These are phyloP conservation scores for Fusarium pseudocircinatum DNA, from an alignment of 2,329 filamentous ascomycete species.

Conservation along the genomic window DNA sequence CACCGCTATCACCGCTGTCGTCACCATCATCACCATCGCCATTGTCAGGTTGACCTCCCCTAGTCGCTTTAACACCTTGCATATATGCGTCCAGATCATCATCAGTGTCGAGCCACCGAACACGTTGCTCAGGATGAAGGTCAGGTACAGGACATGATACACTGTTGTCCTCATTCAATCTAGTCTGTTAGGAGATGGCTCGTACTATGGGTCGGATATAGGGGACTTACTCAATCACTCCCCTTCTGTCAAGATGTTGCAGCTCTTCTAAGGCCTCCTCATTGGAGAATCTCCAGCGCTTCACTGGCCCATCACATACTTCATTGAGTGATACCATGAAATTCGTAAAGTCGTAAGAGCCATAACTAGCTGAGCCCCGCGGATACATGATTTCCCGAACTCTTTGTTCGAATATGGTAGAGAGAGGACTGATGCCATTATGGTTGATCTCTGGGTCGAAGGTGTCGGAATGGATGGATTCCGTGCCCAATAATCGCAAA, in stretches of 20 bases:
- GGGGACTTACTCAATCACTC: slow-evolving; percentile 23
- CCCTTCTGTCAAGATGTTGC: background rate
- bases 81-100: background rate
- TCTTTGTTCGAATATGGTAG: slow-evolving; percentile 35
- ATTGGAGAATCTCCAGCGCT: slow-evolving; percentile 36
- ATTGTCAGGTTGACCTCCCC: background rate
- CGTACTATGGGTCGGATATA: background rate
- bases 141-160: background rate
- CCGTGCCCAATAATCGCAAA: slow-evolving; percentile 34
- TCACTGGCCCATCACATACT: slow-evolving; percentile 28
- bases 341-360: slow-evolving; percentile 20
- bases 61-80: background rate
- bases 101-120: slow-evolving; percentile 24
- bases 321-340: slow-evolving; percentile 42
- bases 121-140: slow-evolving; percentile 37
- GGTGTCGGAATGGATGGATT: slow-evolving; percentile 18
- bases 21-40: background rate
- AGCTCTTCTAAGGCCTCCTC: slow-evolving; percentile 29
- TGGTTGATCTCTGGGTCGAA: background rate
- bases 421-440: background rate
- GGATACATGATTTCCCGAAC: slow-evolving; percentile 39
- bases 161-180: background rate
- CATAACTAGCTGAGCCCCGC: slow-evolving; percentile 7
- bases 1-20: background rate
- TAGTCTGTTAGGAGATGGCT: slow-evolving; percentile 6